phyloP scores from a whole-genome alignment of 2,329 filamentous ascomycete species.

The Aspergillus luchuensis region DNA sequence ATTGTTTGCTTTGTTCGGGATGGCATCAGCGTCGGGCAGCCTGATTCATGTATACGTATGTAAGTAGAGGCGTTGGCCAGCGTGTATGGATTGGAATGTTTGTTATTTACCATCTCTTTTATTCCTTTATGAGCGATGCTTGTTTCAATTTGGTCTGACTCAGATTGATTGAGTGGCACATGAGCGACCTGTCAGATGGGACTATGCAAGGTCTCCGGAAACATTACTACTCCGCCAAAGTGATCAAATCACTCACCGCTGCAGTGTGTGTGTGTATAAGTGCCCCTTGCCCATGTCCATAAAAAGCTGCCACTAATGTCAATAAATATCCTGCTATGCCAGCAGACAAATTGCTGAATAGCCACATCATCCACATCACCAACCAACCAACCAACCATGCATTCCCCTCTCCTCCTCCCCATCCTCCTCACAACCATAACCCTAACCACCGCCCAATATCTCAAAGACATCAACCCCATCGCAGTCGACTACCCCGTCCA shows the following conservation, averaged over 20 bases:
- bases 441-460: constrained; percentile 12
- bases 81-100: neutral
- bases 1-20: constrained; percentile 4
- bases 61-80: constrained; percentile 18
- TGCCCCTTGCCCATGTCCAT: no score
- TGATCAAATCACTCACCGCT: no score
- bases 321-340: neutral
- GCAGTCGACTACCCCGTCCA: neutral
- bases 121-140: neutral
- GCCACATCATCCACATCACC: neutral
- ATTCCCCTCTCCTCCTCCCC: neutral
- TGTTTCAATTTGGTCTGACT: neutral
- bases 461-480: constrained; percentile 3
- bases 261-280: no score
- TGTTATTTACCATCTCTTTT: neutral
- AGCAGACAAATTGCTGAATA: neutral
- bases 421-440: neutral
- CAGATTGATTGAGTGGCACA: neutral
- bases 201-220: neutral
- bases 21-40: constrained; percentile 15
- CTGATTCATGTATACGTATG: constrained; percentile 18
- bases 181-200: neutral
- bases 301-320: no score
- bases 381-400: neutral
- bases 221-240: neutral